Evolutionary conservation across 2,329 filamentous ascomycete genomes (phyloP), one percentile per base, ranked within the genome.

Genomic region (Cladosporium sphaerospermum): DNA sequence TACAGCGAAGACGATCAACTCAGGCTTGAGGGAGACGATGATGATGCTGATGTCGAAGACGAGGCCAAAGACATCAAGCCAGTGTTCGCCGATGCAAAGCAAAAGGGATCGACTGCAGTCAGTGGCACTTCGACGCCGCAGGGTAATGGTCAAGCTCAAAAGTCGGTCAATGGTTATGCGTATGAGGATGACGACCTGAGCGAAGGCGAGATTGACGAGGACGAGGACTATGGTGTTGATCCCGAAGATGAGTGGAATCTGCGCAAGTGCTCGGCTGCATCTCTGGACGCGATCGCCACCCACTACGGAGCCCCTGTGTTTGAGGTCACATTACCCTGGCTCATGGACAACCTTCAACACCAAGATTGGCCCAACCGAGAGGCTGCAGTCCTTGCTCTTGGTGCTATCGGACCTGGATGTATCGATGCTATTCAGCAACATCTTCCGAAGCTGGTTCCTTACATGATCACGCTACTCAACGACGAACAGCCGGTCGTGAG

Each of bases 181-280:
- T 69, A 62, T 44, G 67, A 68, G 53, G 82, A 89, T 41, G 87
- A 89, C 56, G 86, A 90, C 43, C 72, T 91, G 6, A 92, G 92
- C 62, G 92, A 96, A 57, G 92, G 90, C 36, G 91, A 96, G 68
- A 83, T 96, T 41, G 85, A 85, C 36, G 87, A 88, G 45, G 89
- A 90, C 44, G 89, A 82, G 55, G 78, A 89, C 57, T 76, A 78
- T 39, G 78, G 76, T 33, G 81, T 79, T 46, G 89, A 91, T 61
- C 89, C 89, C 0, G 93, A 97, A 68, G 89, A 95, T 68, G 82
- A 84, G 62, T 99, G 93, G 93, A 97, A 92, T 52, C 76, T 99
- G 50, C 84, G 93, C 58, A 99, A 99, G 73, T 97, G 93, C 74
- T 97, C 93, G 36, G 93, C 93, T 7, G 93, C 93, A 10, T 91